phyloP scores from a whole-genome alignment of 768 basidiomycete genomes.

The Boletus reticuloceps region DNA sequence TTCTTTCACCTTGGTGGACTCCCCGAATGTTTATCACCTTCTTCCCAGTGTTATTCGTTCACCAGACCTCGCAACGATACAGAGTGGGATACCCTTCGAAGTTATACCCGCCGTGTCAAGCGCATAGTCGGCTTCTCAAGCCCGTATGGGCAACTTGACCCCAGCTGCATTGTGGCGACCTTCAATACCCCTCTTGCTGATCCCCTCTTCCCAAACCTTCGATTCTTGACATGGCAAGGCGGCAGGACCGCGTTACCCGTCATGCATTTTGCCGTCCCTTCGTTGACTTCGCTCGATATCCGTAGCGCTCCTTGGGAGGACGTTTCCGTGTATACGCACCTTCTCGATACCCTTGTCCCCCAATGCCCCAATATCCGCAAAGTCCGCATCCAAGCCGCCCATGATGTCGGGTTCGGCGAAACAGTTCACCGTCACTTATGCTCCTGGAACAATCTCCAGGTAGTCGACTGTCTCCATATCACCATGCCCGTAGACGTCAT shows the following conservation, averaged over 20 bases:
- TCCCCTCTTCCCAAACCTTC: constrained; percentile 6
- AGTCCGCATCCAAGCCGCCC: neutral
- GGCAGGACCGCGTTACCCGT: neutral
- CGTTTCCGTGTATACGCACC: neutral
- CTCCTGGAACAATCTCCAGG: neutral
- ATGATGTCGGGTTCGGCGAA: neutral
- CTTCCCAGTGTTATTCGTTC: neutral
- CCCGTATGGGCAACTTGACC: neutral
- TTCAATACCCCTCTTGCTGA: neutral
- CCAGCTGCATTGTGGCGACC: neutral
- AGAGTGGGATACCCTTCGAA: neutral
- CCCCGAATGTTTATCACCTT: neutral
- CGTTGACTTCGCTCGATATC: neutral
- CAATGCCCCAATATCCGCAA: constrained; percentile 4
- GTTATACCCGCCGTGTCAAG: constrained; percentile 1
- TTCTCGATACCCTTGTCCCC: neutral
- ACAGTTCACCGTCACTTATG: neutral
- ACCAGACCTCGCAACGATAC: neutral
- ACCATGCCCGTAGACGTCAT: neutral
- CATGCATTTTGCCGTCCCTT: neutral
- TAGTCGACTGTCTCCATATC: neutral
- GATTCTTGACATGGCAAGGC: constrained; percentile 3
- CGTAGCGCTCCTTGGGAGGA: neutral
- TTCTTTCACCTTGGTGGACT: neutral
- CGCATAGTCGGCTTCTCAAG: neutral